Percentiles rank a stretch among this genome's conserved stretches.
phyloP scores from a whole-genome alignment of 1,139 yeast species.

The Meyerozyma athensensis region DNA sequence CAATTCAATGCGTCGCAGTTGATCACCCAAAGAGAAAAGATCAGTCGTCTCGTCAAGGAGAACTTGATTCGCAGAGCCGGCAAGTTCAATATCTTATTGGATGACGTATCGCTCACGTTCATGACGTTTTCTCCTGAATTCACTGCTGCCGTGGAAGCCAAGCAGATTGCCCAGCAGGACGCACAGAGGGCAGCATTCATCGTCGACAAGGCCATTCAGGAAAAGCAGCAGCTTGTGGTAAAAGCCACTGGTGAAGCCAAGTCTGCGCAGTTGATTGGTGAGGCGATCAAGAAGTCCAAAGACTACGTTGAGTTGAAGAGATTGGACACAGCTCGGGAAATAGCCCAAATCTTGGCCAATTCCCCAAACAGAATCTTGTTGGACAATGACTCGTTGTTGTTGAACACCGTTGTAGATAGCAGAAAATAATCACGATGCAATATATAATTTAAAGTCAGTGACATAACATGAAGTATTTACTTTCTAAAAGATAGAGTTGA shows the following conservation, averaged over 20 bases:
- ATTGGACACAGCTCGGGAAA: constrained; percentile 94
- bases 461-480: too few relatives aligned
- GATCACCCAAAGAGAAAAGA: constrained; percentile 97
- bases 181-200: constrained; percentile 97
- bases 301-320: constrained; percentile 96
- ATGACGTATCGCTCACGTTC: constrained; percentile 91
- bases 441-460: too few relatives aligned
- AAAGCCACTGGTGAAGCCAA: constrained; percentile 98
- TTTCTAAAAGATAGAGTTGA: constrained; percentile 73
- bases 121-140: constrained; percentile 98
- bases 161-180: constrained; percentile 98
- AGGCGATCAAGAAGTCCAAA: constrained; percentile 91
- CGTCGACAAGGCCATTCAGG: constrained; percentile 96
- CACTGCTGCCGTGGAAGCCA: constrained; percentile 96
- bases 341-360: constrained; percentile 76
- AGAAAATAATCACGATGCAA: too few relatives aligned
- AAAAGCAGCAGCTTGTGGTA: constrained; percentile 93
- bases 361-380: constrained; percentile 90
- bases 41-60: constrained; percentile 86
- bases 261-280: constrained; percentile 97
- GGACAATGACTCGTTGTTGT: constrained; percentile 86
- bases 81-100: constrained; percentile 80
- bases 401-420: constrained; percentile 78
- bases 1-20: constrained; percentile 97
- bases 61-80: constrained; percentile 87